Evolutionary conservation across 352 stramenopile genomes (phyloP).

Genomic region (Globisporangium recalcitrans): DNA sequence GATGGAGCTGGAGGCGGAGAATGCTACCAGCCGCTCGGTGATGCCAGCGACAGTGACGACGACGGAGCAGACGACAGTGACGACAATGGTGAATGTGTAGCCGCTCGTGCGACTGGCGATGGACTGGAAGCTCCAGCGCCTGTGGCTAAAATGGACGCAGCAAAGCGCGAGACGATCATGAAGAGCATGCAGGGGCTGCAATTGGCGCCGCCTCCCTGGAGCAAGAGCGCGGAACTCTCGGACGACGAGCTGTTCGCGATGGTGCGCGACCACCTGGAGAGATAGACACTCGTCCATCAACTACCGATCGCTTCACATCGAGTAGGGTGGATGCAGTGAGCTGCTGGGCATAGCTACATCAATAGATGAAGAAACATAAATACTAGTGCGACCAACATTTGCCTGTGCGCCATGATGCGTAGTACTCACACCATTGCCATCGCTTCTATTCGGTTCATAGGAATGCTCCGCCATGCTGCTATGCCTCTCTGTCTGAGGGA

Average conservation of each 20-base stretch:
- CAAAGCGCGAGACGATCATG: conserved; percentile 41
- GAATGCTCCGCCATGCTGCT: too few species aligned
- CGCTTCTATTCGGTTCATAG: neutral
- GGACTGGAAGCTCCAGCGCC: neutral
- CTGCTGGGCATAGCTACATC: neutral
- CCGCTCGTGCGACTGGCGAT: neutral
- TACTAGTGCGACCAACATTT: neutral
- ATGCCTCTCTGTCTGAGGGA: neutral
- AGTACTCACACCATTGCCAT: neutral
- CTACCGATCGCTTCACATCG: neutral
- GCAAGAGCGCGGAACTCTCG: conserved; percentile 26
- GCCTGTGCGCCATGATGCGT: neutral
- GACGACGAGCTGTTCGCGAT: conserved; percentile 53
- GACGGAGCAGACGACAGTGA: conserved; percentile 14
- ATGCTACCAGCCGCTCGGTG: conserved; percentile 12
- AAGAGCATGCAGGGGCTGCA: conserved; percentile 47
- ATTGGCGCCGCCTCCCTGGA: conserved; percentile 47
- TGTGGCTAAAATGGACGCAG: conserved; percentile 18
- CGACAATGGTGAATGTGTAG: neutral
- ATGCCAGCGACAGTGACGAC: conserved; percentile 15
- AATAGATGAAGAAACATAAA: neutral
- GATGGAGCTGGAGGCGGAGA: conserved; percentile 10
- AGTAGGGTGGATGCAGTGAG: neutral
- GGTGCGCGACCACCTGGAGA: conserved; percentile 34
- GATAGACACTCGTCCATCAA: neutral